Conservation (phyloP, 352 stramenopile genomes). For the Phytopythium boreale region DNA sequence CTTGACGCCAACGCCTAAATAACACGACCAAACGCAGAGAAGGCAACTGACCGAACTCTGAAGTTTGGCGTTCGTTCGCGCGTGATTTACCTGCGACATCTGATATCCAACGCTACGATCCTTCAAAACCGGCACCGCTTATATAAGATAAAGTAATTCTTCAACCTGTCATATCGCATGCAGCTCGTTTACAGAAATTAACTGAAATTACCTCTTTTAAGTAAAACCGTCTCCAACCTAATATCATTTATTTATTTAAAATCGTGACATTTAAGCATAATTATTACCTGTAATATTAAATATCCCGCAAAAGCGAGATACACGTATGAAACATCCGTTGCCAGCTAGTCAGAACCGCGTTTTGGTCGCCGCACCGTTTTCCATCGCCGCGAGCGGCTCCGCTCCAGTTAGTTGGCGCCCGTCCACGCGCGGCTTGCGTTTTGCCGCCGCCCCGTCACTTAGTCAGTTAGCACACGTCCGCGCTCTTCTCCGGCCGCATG, state of each 20-base stretch:
- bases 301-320: neutral
- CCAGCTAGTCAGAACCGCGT: neutral
- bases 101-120: neutral
- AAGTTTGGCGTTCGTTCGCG: conserved; percentile 1
- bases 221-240: too few relatives aligned
- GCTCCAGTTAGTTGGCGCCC: neutral
- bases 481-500: conserved; percentile 4
- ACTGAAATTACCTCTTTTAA: neutral
- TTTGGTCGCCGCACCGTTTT: neutral
- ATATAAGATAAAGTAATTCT: neutral
- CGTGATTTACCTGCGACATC: neutral
- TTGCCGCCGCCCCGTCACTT: neutral
- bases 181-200: neutral
- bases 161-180: neutral
- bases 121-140: neutral
- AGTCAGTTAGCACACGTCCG: conserved; percentile 1
- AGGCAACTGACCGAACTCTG: neutral
- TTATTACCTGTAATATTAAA: too few relatives aligned
- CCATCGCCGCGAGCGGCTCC: neutral
- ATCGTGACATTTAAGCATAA: too few relatives aligned
- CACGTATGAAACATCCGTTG: neutral
- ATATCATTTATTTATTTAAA: too few relatives aligned
- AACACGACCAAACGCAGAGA: neutral
- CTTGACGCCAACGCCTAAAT: neutral
- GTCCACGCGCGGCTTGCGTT: conserved; percentile 2